These are phyloP conservation scores for Cladosporium austrohemisphaericum DNA, from an alignment of 2,329 filamentous ascomycete species.

Conservation along the genomic window DNA sequence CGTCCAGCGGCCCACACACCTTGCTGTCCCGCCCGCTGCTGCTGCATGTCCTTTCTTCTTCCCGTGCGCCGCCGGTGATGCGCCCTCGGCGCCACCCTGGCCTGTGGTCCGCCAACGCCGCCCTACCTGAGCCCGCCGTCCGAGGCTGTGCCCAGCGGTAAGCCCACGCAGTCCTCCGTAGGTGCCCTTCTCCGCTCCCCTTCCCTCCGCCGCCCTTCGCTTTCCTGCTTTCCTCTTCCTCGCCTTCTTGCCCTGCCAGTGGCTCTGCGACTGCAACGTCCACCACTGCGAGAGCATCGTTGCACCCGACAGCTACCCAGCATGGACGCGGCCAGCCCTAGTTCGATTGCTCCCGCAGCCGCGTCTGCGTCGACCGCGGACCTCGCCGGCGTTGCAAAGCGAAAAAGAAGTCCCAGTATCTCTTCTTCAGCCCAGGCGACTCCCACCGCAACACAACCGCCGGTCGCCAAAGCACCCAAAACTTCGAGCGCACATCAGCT, in stretches of 20 bases:
- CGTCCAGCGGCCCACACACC: no score
- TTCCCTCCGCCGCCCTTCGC: conserved; percentile 17
- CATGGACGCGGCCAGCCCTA: conserved; percentile 12
- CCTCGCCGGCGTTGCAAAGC: conserved; percentile 39
- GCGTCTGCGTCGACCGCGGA: conserved; percentile 14
- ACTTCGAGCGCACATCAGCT: conserved; percentile 52
- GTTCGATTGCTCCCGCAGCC: background rate
- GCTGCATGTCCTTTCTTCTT: no score
- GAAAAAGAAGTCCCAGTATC: conserved; percentile 42
- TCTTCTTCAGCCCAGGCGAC: conserved; percentile 19
- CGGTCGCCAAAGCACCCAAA: conserved; percentile 51
- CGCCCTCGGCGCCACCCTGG: no score
- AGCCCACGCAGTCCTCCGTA: no score
- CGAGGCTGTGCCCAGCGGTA: no score
- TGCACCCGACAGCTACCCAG: background rate
- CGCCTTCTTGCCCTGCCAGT: background rate
- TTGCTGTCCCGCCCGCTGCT: no score
- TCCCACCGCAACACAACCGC: conserved; percentile 27
- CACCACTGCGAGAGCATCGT: conserved; percentile 20
- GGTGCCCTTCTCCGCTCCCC: no score
- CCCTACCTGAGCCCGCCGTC: no score
- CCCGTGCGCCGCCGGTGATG: no score
- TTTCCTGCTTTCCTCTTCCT: conserved; percentile 11
- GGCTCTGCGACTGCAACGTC: conserved; percentile 6
- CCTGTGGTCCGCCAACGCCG: no score